Evolutionary conservation across 768 basidiomycete genomes (phyloP).

Genomic region (Imleria badia): DNA sequence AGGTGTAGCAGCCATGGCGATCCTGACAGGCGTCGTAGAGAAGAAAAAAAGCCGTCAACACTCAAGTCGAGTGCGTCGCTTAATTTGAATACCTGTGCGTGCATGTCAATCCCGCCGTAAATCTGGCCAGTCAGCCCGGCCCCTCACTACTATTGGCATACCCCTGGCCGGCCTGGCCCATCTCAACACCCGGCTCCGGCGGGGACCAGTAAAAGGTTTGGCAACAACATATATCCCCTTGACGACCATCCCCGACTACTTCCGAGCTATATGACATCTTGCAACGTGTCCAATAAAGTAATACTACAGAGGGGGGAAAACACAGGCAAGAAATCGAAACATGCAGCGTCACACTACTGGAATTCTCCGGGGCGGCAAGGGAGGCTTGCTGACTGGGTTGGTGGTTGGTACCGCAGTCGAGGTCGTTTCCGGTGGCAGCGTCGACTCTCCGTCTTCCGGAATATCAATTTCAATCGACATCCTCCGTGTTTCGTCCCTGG

Average conservation of each 20-base stretch:
- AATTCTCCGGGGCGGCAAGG: constrained; percentile 35
- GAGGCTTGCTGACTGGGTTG: constrained; percentile 24
- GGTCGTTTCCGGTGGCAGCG: background rate
- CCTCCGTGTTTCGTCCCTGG: constrained; percentile 41
- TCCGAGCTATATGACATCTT: background rate
- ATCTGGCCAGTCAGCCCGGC: background rate
- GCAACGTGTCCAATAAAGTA: background rate
- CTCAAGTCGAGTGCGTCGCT: background rate
- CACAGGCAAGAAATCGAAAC: too few relatives aligned
- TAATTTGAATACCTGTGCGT: constrained; percentile 21
- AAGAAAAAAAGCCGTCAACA: background rate
- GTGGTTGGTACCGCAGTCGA: constrained; percentile 3
- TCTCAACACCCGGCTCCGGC: background rate
- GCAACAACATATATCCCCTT: background rate
- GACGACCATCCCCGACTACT: background rate
- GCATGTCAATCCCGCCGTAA: constrained; percentile 6
- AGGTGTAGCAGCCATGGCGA: constrained; percentile 18
- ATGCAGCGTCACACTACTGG: constrained; percentile 7
- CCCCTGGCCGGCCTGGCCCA: too few relatives aligned
- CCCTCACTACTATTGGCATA: background rate
- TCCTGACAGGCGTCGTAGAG: too few relatives aligned
- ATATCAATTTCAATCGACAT: constrained; percentile 22
- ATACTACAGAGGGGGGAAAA: constrained; percentile 1
- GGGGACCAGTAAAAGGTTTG: background rate
- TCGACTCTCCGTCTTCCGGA: constrained; percentile 4